phyloP scores from a whole-genome alignment of 345 rosid genomes.

The Psidium guajava region DNA sequence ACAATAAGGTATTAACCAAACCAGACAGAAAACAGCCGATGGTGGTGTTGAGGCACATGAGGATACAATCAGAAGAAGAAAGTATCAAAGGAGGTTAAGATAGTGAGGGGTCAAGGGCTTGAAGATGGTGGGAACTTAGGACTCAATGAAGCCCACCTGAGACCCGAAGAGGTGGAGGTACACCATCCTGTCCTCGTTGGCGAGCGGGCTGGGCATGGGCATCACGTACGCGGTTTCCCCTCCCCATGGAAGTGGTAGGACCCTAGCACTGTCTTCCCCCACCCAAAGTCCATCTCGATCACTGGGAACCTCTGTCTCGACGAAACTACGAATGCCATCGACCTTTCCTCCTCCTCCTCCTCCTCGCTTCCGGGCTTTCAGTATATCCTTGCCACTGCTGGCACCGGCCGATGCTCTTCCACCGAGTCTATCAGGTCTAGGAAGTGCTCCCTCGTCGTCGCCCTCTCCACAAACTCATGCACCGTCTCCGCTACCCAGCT shows the following conservation, averaged over 20 bases:
- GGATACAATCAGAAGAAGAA: neutral
- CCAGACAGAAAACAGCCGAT: neutral
- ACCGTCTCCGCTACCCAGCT: constrained; percentile 43
- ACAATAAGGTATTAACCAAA: neutral
- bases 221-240: constrained; percentile 43
- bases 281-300: constrained; percentile 37
- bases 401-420: constrained; percentile 46
- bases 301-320: constrained; percentile 57
- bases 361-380: neutral
- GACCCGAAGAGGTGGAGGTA: constrained; percentile 24
- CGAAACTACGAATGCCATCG: constrained; percentile 55
- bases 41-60: neutral
- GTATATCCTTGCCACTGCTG: constrained; percentile 39
- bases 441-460: constrained; percentile 51
- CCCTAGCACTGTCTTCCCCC: constrained; percentile 40
- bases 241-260: constrained; percentile 59
- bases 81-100: neutral
- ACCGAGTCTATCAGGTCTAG: constrained; percentile 70
- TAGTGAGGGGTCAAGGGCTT: constrained; percentile 19
- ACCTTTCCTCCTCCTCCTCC: constrained; percentile 33
- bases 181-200: constrained; percentile 52
- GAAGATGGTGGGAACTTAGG: constrained; percentile 13
- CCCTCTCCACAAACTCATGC: constrained; percentile 27
- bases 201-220: constrained; percentile 49
- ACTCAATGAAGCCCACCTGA: constrained; percentile 22